Conservation (phyloP, 768 basidiomycete species). For the Serendipita sp. region DNA sequence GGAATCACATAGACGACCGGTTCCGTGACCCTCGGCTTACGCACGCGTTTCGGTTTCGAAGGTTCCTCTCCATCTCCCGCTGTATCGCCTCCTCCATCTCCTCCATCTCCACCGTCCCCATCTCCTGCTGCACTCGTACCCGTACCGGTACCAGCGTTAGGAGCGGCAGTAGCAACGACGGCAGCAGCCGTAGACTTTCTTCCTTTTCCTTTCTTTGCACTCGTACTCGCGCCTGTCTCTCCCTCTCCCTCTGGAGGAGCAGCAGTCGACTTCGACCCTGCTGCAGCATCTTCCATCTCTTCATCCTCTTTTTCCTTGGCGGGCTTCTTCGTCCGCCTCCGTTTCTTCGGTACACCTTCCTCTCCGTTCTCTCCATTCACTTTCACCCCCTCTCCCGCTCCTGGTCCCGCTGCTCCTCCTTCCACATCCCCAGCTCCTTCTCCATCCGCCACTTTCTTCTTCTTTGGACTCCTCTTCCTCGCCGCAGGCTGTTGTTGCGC, state of each 20-base stretch:
- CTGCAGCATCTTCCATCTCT: too few relatives aligned
- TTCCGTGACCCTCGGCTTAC: constrained; percentile 18
- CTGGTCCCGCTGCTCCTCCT: neutral
- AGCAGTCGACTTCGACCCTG: too few relatives aligned
- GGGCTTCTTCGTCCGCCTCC: constrained; percentile 15
- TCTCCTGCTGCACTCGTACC: neutral
- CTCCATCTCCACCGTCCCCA: neutral
- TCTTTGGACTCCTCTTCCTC: neutral
- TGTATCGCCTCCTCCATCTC: neutral
- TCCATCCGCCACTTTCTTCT: constrained; percentile 5
- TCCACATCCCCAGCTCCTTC: neutral
- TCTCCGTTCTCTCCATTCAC: constrained; percentile 11
- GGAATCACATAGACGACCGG: constrained; percentile 45
- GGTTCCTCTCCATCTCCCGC: neutral
- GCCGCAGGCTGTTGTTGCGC: neutral
- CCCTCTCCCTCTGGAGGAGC: constrained; percentile 6
- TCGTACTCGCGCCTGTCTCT: constrained; percentile 16
- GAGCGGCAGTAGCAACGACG: neutral
- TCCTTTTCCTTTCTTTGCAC: neutral
- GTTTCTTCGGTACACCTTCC: constrained; percentile 3
- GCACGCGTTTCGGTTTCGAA: constrained; percentile 18
- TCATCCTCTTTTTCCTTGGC: constrained; percentile 17
- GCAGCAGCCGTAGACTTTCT: neutral
- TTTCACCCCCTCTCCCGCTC: constrained; percentile 7
- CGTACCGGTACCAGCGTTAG: neutral